Conservation (phyloP, 1,284 basidiomycete genomes). For the Ceratobasidium sp. region DNA sequence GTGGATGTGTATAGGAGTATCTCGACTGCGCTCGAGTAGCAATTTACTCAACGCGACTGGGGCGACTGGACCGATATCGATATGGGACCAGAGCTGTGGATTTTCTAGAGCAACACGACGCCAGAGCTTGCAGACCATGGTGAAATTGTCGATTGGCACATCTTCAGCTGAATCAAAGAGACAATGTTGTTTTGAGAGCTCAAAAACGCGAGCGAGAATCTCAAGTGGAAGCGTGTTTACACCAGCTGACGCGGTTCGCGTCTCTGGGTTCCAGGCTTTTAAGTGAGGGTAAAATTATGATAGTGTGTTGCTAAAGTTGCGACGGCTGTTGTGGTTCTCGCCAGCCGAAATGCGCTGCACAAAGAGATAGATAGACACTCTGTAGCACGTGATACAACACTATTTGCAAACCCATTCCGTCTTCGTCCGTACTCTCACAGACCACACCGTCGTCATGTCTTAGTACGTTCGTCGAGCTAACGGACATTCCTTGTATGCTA, state of each 20-base stretch:
- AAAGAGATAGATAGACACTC: too few relatives aligned
- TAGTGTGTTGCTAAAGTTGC: too few relatives aligned
- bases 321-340: too few relatives aligned
- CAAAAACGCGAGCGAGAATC: not conserved
- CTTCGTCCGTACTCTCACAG: slow-evolving; percentile 29
- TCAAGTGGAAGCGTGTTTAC: not conserved
- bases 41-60: not conserved
- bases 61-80: not conserved
- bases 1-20: not conserved
- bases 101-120: not conserved
- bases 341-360: too few relatives aligned
- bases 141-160: not conserved
- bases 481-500: not conserved
- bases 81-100: not conserved
- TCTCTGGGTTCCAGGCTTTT: too few relatives aligned
- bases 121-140: not conserved
- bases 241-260: not conserved
- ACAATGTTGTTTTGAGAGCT: not conserved
- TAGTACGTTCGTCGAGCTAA: not conserved
- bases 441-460: not conserved
- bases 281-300: too few relatives aligned
- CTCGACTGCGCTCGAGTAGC: not conserved
- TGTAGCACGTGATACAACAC: slow-evolving; percentile 11
- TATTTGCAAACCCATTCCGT: slow-evolving; percentile 22
- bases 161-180: not conserved